Conservation (phyloP, 2,329 filamentous ascomycete species). For the Chaetomium sp. region DNA sequence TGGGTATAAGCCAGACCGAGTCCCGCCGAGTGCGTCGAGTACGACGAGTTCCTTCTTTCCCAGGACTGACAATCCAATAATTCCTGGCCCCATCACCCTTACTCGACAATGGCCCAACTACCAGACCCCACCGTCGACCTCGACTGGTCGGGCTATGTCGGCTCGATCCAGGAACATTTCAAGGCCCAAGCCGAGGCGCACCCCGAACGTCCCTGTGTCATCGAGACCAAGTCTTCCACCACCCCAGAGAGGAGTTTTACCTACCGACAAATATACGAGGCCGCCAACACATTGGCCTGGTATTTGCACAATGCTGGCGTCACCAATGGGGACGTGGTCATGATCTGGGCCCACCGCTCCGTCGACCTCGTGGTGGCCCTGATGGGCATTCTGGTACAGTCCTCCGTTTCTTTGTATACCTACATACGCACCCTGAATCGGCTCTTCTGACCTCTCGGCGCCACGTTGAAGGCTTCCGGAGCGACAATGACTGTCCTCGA, state of each 20-base stretch:
- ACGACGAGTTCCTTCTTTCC: not conserved
- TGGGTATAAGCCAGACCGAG: slow-evolving; percentile 1
- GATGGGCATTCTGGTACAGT: slow-evolving; percentile 68
- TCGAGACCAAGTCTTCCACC: slow-evolving; percentile 50
- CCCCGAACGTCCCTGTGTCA: slow-evolving; percentile 60
- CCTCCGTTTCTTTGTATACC: too few relatives aligned
- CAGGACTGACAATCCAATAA: not conserved
- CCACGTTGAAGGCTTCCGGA: slow-evolving; percentile 53
- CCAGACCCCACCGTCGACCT: slow-evolving; percentile 70
- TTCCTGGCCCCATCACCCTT: not conserved
- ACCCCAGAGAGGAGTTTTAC: slow-evolving; percentile 69
- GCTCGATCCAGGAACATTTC: slow-evolving; percentile 71
- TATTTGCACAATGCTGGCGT: slow-evolving; percentile 74
- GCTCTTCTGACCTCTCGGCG: not conserved
- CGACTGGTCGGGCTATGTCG: slow-evolving; percentile 63
- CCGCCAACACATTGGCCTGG: slow-evolving; percentile 77
- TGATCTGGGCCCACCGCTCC: slow-evolving; percentile 84
- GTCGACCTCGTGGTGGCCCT: slow-evolving; percentile 69
- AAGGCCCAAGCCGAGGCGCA: slow-evolving; percentile 64
- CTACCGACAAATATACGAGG: slow-evolving; percentile 84
- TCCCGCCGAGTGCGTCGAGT: not conserved
- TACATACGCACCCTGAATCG: not conserved
- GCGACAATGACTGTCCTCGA: slow-evolving; percentile 71
- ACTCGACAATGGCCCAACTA: slow-evolving; percentile 30
- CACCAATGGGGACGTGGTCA: slow-evolving; percentile 81